Percentiles rank a stretch among this genome's conserved stretches.
phyloP scores from a whole-genome alignment of 208 protist genomes.

The Trypanosoma brucei region DNA sequence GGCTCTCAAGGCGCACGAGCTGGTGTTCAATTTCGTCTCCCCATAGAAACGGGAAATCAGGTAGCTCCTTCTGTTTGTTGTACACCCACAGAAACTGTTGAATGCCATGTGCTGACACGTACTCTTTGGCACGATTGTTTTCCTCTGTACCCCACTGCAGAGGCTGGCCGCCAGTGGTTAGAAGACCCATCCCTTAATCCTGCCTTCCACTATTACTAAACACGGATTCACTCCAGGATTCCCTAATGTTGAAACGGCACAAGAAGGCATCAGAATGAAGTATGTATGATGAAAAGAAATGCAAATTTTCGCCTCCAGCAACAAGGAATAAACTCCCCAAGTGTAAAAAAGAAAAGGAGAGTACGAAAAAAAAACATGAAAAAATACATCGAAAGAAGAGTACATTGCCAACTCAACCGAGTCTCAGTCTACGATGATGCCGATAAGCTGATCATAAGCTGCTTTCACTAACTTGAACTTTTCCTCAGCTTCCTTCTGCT shows the following conservation, averaged over 20 bases:
- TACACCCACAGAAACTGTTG: slow-evolving; percentile 92
- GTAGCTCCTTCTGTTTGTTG: slow-evolving; percentile 51
- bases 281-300: no score
- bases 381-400: background rate
- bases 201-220: background rate
- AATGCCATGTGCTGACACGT: slow-evolving; percentile 92
- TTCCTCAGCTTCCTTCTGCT: slow-evolving; percentile 41
- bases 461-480: slow-evolving; percentile 61
- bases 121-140: slow-evolving; percentile 71
- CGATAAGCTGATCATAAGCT: slow-evolving; percentile 68
- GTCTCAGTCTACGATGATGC: slow-evolving; percentile 8
- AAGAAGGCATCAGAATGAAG: no score
- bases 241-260: no score
- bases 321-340: background rate
- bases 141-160: slow-evolving; percentile 83
- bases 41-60: slow-evolving; percentile 86
- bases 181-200: slow-evolving; percentile 60
- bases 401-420: background rate
- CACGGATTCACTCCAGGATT: no score
- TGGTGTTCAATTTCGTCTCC: slow-evolving; percentile 94
- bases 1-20: slow-evolving; percentile 55
- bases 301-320: no score
- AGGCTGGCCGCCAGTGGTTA: slow-evolving; percentile 76
- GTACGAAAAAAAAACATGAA: slow-evolving; percentile 16
- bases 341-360: slow-evolving; percentile 12